Conservation (phyloP, 305 asterid genomes). For the Solanum hybrid region DNA sequence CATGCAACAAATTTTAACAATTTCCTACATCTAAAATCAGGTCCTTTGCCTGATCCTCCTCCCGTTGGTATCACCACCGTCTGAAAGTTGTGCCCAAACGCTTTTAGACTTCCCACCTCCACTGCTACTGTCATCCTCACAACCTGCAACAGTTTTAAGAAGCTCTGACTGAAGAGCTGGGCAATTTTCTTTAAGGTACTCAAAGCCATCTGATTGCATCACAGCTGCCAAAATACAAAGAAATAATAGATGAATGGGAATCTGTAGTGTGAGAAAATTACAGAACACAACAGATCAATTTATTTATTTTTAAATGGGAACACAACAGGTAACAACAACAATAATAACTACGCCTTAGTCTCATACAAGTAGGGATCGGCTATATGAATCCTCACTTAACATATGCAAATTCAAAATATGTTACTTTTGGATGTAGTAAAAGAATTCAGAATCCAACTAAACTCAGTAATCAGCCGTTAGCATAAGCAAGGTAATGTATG, state of each 20-base stretch:
- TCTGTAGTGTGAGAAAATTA: background rate
- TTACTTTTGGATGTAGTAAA: background rate
- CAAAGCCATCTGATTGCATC: constrained; percentile 85
- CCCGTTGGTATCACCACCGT: constrained; percentile 81
- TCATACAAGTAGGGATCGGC: background rate
- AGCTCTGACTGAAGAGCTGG: constrained; percentile 84
- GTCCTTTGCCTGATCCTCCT: constrained; percentile 89
- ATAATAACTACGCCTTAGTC: background rate
- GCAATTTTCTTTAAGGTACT: constrained; percentile 67
- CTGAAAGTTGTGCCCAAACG: constrained; percentile 95
- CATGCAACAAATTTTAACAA: constrained; percentile 13
- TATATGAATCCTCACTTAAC: background rate
- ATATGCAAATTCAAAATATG: background rate
- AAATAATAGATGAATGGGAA: background rate
- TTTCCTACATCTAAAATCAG: constrained; percentile 27
- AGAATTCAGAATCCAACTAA: background rate
- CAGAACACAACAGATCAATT: background rate
- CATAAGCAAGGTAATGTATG: background rate
- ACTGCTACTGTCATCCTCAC: constrained; percentile 84
- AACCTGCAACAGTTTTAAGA: constrained; percentile 91
- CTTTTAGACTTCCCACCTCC: constrained; percentile 84
- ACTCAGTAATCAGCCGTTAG: background rate
- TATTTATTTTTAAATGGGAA: background rate
- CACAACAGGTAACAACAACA: background rate
- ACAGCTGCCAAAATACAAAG: constrained; percentile 49